These are phyloP conservation scores for Penicillium sp. DNA, from an alignment of 2,329 filamentous ascomycete species.

Conservation along the genomic window DNA sequence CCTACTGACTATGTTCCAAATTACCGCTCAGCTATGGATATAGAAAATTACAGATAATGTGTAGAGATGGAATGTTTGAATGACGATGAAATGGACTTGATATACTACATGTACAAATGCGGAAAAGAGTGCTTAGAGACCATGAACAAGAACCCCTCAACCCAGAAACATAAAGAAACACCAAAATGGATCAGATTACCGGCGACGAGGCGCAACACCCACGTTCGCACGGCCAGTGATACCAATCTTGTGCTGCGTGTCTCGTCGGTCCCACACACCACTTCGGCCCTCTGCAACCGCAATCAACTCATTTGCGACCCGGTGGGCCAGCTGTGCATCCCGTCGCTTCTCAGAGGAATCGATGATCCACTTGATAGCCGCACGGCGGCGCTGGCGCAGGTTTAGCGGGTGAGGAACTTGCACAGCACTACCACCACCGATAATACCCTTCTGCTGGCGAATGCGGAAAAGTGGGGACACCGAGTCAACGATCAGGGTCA, in stretches of 20 bases:
- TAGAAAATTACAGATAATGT: neutral
- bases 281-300: constrained; percentile 83
- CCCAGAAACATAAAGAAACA: constrained; percentile 8
- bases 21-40: neutral
- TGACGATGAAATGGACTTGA: constrained; percentile 8
- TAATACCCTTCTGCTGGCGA: constrained; percentile 66
- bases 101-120: constrained; percentile 20
- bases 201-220: constrained; percentile 27
- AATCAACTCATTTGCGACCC: constrained; percentile 80
- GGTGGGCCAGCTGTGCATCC: constrained; percentile 66
- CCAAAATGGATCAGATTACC: constrained; percentile 12
- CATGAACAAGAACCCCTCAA: constrained; percentile 8
- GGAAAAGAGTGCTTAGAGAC: constrained; percentile 15
- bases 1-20: no score
- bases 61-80: neutral
- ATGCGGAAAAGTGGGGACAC: constrained; percentile 84
- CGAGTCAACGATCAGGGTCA: constrained; percentile 85
- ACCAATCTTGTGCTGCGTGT: constrained; percentile 71
- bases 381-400: constrained; percentile 68
- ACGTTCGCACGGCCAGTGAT: constrained; percentile 73
- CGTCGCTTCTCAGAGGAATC: constrained; percentile 74
- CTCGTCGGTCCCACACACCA: constrained; percentile 75
- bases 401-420: constrained; percentile 75
- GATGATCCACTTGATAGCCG: constrained; percentile 83
- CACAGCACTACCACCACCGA: constrained; percentile 78